These are phyloP conservation scores for Coemansia sp. DNA, from an alignment of 192 early-diverging fungal species.

Conservation along the genomic window DNA sequence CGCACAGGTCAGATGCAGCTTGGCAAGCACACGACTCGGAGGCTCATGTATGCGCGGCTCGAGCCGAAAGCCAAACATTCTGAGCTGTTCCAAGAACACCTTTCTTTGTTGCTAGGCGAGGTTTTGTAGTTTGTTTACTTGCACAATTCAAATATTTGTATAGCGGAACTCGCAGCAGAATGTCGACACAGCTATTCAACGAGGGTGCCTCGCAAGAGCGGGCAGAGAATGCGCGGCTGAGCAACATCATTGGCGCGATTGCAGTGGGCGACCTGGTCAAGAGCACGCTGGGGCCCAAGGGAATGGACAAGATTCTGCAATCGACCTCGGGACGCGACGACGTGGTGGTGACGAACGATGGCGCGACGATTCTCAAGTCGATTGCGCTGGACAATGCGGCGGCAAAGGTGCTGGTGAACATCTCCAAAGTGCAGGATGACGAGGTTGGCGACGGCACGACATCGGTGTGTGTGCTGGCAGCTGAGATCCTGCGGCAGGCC, in stretches of 20 bases:
- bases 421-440: conserved; percentile 99
- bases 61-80: neutral
- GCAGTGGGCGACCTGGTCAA: conserved; percentile 98
- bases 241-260: conserved; percentile 92
- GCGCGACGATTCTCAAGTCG: conserved; percentile 97
- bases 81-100: neutral
- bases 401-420: conserved; percentile 96
- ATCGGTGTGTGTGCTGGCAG: conserved; percentile 95
- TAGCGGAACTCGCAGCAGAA: conserved; percentile 8
- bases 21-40: no score
- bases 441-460: conserved; percentile 99
- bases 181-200: conserved; percentile 84
- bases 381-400: conserved; percentile 98
- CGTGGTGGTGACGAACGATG: conserved; percentile 96
- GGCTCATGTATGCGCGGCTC: neutral
- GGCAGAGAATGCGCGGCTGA: conserved; percentile 95
- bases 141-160: neutral
- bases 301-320: conserved; percentile 99
- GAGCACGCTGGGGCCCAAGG: conserved; percentile 95
- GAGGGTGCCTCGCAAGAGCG: conserved; percentile 94
- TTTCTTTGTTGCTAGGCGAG: neutral
- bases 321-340: conserved; percentile 61
- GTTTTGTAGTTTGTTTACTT: neutral
- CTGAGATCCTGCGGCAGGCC: conserved; percentile 92
- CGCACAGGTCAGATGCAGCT: no score